These are phyloP conservation scores for Colletotrichum shisoi DNA, from an alignment of 2,329 filamentous ascomycete genomes.

Conservation along the genomic window DNA sequence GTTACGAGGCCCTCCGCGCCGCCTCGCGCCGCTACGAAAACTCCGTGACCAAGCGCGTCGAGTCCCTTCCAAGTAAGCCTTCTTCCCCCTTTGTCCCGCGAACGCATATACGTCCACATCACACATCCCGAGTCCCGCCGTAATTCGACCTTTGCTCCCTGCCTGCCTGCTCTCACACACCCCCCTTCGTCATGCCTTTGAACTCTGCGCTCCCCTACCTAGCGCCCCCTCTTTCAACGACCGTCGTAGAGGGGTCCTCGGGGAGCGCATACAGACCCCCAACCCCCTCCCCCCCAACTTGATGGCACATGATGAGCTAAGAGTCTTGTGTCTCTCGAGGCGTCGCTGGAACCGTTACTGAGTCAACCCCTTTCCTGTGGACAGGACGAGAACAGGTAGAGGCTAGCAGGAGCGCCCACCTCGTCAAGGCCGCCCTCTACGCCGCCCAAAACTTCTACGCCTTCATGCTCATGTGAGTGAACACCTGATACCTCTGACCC, in stretches of 20 bases:
- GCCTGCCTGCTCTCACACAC: conserved; percentile 28
- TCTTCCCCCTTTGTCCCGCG: conserved; percentile 22
- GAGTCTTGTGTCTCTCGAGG: conserved; percentile 41
- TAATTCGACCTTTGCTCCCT: conserved; percentile 10
- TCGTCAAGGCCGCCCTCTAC: conserved; percentile 85
- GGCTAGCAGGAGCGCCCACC: conserved; percentile 72
- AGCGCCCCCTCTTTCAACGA: conserved; percentile 27
- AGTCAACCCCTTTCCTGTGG: conserved; percentile 69
- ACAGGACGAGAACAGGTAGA: conserved; percentile 75
- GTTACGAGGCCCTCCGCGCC: conserved; percentile 89
- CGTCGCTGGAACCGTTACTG: conserved; percentile 61
- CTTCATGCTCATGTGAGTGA: conserved; percentile 97
- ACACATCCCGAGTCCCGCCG: background rate
- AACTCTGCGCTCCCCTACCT: conserved; percentile 21
- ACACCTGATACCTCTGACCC: background rate
- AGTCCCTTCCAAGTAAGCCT: conserved; percentile 63
- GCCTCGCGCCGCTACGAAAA: conserved; percentile 79
- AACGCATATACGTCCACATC: background rate
- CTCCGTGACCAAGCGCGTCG: conserved; percentile 56
- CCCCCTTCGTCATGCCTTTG: conserved; percentile 14
- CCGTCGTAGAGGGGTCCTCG: conserved; percentile 30
- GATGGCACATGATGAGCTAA: conserved; percentile 38
- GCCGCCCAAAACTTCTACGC: conserved; percentile 96
- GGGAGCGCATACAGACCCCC: conserved; percentile 31
- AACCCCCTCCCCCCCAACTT: conserved; percentile 1